A percentile compares a stretch with the other conserved stretches of the same genome.
Conservation (phyloP, 352 stramenopile species). For the Phytophthora citricola region DNA sequence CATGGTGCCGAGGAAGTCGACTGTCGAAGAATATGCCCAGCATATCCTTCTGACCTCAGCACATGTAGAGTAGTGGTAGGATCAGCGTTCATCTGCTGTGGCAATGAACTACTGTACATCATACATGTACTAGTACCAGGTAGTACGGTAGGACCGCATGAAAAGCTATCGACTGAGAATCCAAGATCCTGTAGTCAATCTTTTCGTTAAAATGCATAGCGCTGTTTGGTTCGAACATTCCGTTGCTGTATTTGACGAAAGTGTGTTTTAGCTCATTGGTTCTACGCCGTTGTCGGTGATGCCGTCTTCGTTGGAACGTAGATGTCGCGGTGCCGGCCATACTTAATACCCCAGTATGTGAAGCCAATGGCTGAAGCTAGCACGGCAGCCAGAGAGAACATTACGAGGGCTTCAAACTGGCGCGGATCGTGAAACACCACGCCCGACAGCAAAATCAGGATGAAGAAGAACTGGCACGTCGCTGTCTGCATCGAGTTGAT, state of each 20-base stretch:
- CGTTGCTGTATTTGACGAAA: no score
- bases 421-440: conserved; percentile 60
- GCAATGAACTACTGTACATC: no score
- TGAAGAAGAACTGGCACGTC: conserved; percentile 71
- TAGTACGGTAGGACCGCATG: no score
- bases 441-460: conserved; percentile 56
- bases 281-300: conserved; percentile 17
- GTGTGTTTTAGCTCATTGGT: neutral
- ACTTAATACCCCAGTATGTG: conserved; percentile 58
- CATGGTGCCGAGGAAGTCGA: conserved; percentile 20
- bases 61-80: no score
- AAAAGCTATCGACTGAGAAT: no score
- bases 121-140: no score
- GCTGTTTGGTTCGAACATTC: no score
- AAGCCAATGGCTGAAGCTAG: conserved; percentile 55
- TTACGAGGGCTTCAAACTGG: conserved; percentile 63
- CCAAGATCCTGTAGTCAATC: no score
- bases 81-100: no score
- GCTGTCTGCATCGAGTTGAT: conserved; percentile 78
- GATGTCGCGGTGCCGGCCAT: conserved; percentile 46
- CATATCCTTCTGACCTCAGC: conserved; percentile 5
- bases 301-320: conserved; percentile 30
- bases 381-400: conserved; percentile 58
- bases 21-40: conserved; percentile 22
- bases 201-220: no score